Conservation (phyloP, 2,329 filamentous ascomycete species). For the Aspergillus novoparasiticus region DNA sequence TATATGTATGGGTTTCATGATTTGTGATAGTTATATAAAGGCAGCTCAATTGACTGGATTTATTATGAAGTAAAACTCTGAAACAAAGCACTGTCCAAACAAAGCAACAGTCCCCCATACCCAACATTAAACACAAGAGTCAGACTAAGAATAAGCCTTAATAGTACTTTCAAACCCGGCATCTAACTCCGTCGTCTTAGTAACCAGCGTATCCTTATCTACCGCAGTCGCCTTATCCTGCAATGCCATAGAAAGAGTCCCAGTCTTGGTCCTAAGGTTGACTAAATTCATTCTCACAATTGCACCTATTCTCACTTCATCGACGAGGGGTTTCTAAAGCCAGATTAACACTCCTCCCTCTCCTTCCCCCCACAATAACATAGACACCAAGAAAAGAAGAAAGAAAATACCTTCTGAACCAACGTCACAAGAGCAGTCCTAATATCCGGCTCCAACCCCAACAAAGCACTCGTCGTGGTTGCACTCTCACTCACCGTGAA, state of each 20-base stretch:
- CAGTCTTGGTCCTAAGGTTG: background rate
- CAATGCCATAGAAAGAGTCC: background rate
- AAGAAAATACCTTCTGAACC: constrained; percentile 9
- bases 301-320: background rate
- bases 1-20: too few relatives aligned
- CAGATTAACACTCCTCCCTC: background rate
- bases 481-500: constrained; percentile 11
- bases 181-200: background rate
- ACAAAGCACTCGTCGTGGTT: constrained; percentile 6
- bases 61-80: background rate
- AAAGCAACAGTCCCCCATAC: background rate
- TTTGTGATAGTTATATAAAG: background rate
- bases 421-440: constrained; percentile 2
- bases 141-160: background rate
- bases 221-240: background rate
- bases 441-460: constrained; percentile 13
- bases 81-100: background rate
- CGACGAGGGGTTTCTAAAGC: background rate
- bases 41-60: background rate
- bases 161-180: background rate
- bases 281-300: background rate
- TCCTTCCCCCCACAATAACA: background rate
- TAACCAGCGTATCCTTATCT: background rate
- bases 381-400: background rate
- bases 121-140: background rate